phyloP scores from a whole-genome alignment of 2,329 filamentous ascomycete species.

The Aspergillaceae sp. region DNA sequence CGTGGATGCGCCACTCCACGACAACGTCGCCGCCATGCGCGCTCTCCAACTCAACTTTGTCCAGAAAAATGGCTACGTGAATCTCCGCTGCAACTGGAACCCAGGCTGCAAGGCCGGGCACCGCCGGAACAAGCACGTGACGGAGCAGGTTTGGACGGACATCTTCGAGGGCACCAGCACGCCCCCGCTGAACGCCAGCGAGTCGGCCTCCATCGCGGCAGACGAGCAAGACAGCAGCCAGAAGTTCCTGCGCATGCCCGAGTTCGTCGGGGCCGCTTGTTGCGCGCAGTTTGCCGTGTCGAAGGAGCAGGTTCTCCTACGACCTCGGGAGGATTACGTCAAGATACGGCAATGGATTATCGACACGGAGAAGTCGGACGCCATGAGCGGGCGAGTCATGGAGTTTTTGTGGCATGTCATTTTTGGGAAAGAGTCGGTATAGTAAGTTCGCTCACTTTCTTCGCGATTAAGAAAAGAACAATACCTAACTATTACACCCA shows the following conservation, averaged over 20 bases:
- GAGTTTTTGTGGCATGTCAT: conserved; percentile 60
- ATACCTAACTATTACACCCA: conserved; percentile 2
- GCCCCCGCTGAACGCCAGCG: conserved; percentile 21
- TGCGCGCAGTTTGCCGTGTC: conserved; percentile 59
- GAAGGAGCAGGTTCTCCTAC: conserved; percentile 41
- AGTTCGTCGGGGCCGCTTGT: conserved; percentile 49
- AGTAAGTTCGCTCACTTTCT: conserved; percentile 20
- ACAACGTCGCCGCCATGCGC: conserved; percentile 45
- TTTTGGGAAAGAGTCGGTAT: conserved; percentile 35
- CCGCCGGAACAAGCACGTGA: conserved; percentile 29
- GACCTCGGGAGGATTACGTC: conserved; percentile 47
- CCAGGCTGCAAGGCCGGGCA: conserved; percentile 43
- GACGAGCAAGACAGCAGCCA: conserved; percentile 8
- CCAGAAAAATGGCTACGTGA: conserved; percentile 49
- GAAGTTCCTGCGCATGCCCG: conserved; percentile 36
- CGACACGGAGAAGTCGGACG: conserved; percentile 47
- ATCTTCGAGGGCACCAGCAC: conserved; percentile 34
- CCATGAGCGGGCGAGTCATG: conserved; percentile 51
- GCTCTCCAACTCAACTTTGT: conserved; percentile 44
- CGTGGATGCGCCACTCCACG: conserved; percentile 49
- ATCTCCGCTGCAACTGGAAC: conserved; percentile 52
- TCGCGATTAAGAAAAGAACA: too few relatives aligned
- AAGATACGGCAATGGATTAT: conserved; percentile 53
- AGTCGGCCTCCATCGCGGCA: conserved; percentile 3
- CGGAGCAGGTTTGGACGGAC: conserved; percentile 28